phyloP scores from a whole-genome alignment of 73 alveolate species.

The Paramecium pentaurelia region DNA sequence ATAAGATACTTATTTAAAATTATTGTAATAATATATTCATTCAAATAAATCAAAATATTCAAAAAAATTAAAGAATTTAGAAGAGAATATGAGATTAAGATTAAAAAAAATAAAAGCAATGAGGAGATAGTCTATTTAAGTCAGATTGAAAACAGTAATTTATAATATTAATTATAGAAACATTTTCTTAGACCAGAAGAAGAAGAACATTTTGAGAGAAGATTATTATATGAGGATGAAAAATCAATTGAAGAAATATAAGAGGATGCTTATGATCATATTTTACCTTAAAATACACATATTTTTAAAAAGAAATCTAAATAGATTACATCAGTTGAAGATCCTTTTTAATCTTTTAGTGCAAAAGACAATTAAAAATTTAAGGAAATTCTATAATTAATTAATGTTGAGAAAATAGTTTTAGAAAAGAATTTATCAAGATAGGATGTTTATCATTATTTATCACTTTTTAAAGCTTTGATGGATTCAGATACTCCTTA shows the following conservation, averaged over 20 bases:
- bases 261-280: conserved; percentile 27
- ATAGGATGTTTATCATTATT: background rate
- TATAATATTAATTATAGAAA: background rate
- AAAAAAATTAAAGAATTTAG: background rate
- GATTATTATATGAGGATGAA: background rate
- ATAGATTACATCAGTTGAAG: background rate
- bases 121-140: background rate
- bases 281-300: background rate
- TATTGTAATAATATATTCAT: background rate
- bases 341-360: conserved; percentile 4
- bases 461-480: conserved; percentile 23
- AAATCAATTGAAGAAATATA: conserved; percentile 11
- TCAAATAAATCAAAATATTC: conserved; percentile 20
- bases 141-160: background rate
- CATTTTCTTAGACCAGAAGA: background rate
- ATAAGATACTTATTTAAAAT: background rate
- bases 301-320: conserved; percentile 17
- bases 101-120: background rate
- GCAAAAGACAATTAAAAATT: background rate
- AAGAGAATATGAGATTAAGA: conserved; percentile 24
- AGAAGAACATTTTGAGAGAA: conserved; percentile 13
- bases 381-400: background rate
- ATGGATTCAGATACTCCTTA: conserved; percentile 31
- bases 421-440: conserved; percentile 21
- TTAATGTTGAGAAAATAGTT: conserved; percentile 33